A percentile compares a stretch with the other conserved stretches of the same genome.
These are phyloP conservation scores for Penicillium sp. DNA, from an alignment of 2,329 filamentous ascomycete species.

Conservation along the genomic window DNA sequence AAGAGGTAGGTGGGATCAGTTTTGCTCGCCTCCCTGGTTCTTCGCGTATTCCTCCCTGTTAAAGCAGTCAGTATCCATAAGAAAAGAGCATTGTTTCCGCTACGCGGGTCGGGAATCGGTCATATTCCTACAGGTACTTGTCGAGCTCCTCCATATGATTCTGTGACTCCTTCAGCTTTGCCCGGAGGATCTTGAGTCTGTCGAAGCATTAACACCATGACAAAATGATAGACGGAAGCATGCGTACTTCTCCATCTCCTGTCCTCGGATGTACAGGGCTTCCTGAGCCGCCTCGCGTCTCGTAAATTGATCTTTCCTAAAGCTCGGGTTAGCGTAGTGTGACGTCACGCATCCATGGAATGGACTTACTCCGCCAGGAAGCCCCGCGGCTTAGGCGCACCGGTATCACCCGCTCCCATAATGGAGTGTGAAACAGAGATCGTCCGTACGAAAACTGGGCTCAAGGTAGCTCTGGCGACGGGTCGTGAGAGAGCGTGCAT, in stretches of 20 bases:
- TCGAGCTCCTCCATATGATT: conserved; percentile 29
- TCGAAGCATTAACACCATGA: background rate
- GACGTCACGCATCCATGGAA: conserved; percentile 20
- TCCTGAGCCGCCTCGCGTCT: conserved; percentile 21
- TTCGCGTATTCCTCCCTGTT: conserved; percentile 17
- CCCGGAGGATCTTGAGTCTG: conserved; percentile 18
- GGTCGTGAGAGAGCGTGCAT: conserved; percentile 21
- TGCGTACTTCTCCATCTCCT: conserved; percentile 25
- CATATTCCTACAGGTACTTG: conserved; percentile 23
- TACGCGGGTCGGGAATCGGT: background rate
- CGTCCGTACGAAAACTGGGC: conserved; percentile 6
- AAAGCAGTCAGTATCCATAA: background rate
- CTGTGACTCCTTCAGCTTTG: conserved; percentile 24
- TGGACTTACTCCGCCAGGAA: conserved; percentile 28
- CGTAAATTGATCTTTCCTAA: conserved; percentile 24
- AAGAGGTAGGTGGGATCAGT: conserved; percentile 1
- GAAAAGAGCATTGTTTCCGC: background rate
- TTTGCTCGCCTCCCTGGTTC: conserved; percentile 20
- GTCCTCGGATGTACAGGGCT: conserved; percentile 16
- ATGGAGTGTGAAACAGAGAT: conserved; percentile 19
- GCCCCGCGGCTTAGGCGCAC: conserved; percentile 23
- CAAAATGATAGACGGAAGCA: background rate
- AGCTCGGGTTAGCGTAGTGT: conserved; percentile 3
- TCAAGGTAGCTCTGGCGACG: conserved; percentile 8
- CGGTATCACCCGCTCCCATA: conserved; percentile 25